Evolutionary conservation across 176 grass and related monocot genomes (phyloP).

Genomic region (Triticum monococcum): DNA sequence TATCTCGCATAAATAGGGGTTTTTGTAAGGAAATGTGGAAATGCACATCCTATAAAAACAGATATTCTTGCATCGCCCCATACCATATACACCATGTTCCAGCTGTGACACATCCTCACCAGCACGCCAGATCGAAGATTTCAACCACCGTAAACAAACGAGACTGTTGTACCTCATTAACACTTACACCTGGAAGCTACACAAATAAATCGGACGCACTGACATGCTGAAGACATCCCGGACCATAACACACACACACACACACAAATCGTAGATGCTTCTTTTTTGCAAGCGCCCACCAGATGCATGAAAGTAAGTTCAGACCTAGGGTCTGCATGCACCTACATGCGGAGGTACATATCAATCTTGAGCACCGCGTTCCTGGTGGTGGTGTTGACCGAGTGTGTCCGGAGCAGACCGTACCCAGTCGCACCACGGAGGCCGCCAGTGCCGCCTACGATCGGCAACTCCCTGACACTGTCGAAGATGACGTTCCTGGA

Average conservation of each 20-base stretch:
- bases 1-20: neutral
- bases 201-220: neutral
- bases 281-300: neutral
- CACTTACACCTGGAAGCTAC: neutral
- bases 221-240: neutral
- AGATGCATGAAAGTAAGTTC: neutral
- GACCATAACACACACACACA: neutral
- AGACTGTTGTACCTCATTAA: neutral
- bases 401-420: constrained; percentile 28
- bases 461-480: neutral
- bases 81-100: neutral
- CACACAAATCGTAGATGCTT: neutral
- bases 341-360: constrained; percentile 27
- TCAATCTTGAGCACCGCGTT: constrained; percentile 52
- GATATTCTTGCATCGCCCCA: too few species aligned
- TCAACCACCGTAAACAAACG: too few species aligned
- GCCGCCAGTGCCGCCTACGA: constrained; percentile 17
- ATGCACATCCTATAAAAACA: too few species aligned
- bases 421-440: constrained; percentile 45
- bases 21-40: neutral
- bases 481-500: neutral
- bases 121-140: too few species aligned
- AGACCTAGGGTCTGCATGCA: neutral
- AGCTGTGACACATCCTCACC: too few species aligned
- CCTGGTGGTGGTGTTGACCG: neutral